Base-by-base conservation (phyloP, 2,329 filamentous ascomycete species). In the Fusarium sp. region DNA sequence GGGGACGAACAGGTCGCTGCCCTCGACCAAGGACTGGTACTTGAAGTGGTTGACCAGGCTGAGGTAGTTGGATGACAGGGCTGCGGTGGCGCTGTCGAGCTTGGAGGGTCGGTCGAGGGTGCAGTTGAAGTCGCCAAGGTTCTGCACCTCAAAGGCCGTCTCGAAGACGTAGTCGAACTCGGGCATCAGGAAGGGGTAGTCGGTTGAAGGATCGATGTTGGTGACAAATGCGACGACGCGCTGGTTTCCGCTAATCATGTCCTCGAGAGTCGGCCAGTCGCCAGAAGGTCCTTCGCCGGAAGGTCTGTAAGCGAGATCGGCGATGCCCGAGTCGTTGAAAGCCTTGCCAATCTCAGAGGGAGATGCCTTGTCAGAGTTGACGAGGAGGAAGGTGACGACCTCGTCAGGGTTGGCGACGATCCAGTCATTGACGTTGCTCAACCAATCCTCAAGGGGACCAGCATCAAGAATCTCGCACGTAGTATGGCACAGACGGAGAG, bases 31-130 rank as follows among this genome's bases (percentile, higher is more conserved):
- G 6, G 80, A 83, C 67, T 87, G 84, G 84, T 95, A 92, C 63
- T 93, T 88, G 85, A 97, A 96, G 84, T 97, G 94, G 86, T 97
- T 97, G 85, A 94, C 88, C 11, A 97, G 85, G 29, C 93, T 90
- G 81, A 97, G 87, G 76, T 90, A 88, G 75, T 89, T 89, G 1
- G 86, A 86, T 0, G 85, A 79, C 29, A 93, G 79, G 2, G 92
- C 93, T 1, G 85, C 78, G 18, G 87, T 78, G 58, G 87, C 87
- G 5, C 85, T 80, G 24, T 82, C 81, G 37, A 91, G 83, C 7
- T 82, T 81, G 0, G 87, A 82, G 0, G 94, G 94, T 0, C 94
- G 90, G 78, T 93, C 86, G 5, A 94, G 87, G 0, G 86, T 88
- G 86, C 94, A 97, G 81, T 91, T 92, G 86, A 95, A 97, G 80